A percentile compares a stretch with the other conserved stretches of the same genome.
Evolutionary conservation across 805 yeast species (phyloP).

Genomic region (Blastobotrys muscicola): DNA sequence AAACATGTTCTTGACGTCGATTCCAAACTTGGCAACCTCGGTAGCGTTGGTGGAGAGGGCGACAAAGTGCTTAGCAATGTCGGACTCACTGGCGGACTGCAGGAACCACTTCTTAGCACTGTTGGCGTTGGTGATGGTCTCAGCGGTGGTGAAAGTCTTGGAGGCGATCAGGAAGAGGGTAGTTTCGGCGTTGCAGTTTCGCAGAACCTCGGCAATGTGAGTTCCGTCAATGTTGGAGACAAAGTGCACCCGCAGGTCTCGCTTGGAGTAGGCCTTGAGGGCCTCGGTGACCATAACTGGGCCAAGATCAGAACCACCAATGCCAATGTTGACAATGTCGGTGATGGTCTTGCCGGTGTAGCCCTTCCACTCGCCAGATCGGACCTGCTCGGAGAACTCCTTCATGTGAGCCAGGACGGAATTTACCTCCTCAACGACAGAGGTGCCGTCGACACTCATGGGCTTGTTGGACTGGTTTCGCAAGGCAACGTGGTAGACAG

Average conservation of each 20-base stretch:
- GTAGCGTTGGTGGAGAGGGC: constrained; percentile 89
- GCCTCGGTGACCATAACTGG: constrained; percentile 99
- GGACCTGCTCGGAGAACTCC: constrained; percentile 81
- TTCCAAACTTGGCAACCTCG: constrained; percentile 92
- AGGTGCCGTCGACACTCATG: constrained; percentile 81
- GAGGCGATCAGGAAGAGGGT: constrained; percentile 83
- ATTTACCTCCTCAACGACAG: constrained; percentile 88
- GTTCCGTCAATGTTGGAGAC: constrained; percentile 99
- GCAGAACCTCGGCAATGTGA: constrained; percentile 85
- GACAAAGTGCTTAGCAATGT: constrained; percentile 94
- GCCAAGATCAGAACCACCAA: constrained; percentile 98
- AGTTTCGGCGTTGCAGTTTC: constrained; percentile 73
- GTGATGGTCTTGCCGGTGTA: constrained; percentile 91
- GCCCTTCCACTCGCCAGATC: constrained; percentile 95
- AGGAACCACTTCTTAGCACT: constrained; percentile 95
- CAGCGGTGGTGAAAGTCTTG: constrained; percentile 98
- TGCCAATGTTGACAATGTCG: constrained; percentile 94
- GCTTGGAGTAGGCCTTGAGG: constrained; percentile 75
- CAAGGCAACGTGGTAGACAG: constrained; percentile 93
- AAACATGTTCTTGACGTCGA: constrained; percentile 96
- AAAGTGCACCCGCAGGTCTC: constrained; percentile 68
- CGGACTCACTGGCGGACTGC: constrained; percentile 53
- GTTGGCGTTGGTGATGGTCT: constrained; percentile 92
- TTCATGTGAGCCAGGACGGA: constrained; percentile 90
- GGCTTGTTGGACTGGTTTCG: constrained; percentile 83